These are phyloP conservation scores for Tillandsia leiboldiana DNA, from an alignment of 176 grass and related monocot genomes.

Conservation along the genomic window DNA sequence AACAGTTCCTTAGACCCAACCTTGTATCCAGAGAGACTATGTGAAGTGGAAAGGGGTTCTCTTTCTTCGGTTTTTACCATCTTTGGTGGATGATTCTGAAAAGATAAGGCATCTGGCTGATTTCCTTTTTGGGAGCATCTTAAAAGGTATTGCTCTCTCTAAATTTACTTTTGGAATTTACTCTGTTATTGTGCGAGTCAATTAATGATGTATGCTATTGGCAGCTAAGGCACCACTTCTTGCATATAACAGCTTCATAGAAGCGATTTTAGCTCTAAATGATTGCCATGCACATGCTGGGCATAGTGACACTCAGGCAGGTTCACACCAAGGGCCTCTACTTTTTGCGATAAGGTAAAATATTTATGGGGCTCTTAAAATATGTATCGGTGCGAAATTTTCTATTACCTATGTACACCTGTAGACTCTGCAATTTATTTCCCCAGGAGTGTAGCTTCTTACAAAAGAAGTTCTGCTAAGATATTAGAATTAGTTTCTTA, in stretches of 20 bases:
- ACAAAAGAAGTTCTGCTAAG: too few relatives aligned
- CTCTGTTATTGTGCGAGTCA: slow-evolving; percentile 9
- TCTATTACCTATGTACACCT: background rate
- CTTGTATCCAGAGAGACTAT: slow-evolving; percentile 77
- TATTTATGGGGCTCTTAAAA: background rate
- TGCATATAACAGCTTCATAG: slow-evolving; percentile 99
- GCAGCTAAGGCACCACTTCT: slow-evolving; percentile 93
- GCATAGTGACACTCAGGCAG: slow-evolving; percentile 38
- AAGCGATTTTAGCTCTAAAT: slow-evolving; percentile 91
- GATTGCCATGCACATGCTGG: slow-evolving; percentile 36
- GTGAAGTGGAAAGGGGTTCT: slow-evolving; percentile 89
- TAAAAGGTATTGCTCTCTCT: slow-evolving; percentile 48
- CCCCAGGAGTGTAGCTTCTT: too few relatives aligned
- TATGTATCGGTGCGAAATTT: background rate
- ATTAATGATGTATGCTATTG: slow-evolving; percentile 17
- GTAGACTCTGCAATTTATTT: background rate
- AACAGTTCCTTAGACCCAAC: background rate
- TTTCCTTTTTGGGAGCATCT: slow-evolving; percentile 80
- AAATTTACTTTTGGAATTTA: slow-evolving; percentile 10
- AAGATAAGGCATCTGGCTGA: slow-evolving; percentile 80
- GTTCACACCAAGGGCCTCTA: slow-evolving; percentile 30
- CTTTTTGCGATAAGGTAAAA: slow-evolving; percentile 66
- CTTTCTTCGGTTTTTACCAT: slow-evolving; percentile 79
- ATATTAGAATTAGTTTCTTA: too few relatives aligned
- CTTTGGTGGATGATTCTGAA: slow-evolving; percentile 81